A percentile compares a stretch with the other conserved stretches of the same genome.
Evolutionary conservation across 192 early-diverging fungal species (phyloP).

Genomic region (Umbelopsis isabellina): DNA sequence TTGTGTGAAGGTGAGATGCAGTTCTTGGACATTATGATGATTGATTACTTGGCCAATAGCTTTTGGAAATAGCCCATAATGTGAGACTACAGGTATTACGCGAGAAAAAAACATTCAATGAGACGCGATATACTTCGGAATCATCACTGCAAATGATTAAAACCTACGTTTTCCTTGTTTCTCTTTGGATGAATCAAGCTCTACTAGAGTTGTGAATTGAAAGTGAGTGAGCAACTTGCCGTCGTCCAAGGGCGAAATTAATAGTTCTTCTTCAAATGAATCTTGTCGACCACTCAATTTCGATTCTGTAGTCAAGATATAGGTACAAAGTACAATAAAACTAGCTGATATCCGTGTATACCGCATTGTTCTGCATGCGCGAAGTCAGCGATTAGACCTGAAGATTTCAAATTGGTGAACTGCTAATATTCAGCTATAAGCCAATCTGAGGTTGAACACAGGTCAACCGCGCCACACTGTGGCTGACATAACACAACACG

Average conservation of each 20-base stretch:
- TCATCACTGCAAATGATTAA: background rate
- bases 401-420: no score
- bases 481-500: background rate
- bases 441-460: no score
- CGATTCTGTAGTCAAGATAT: background rate
- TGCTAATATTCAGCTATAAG: no score
- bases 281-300: conserved; percentile 5
- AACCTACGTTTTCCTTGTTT: background rate
- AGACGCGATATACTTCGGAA: background rate
- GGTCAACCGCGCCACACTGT: conserved; percentile 10
- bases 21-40: conserved; percentile 72
- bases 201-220: conserved; percentile 63
- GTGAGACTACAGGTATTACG: conserved; percentile 45
- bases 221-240: conserved; percentile 85
- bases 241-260: conserved; percentile 70
- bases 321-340: background rate
- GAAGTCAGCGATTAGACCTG: no score
- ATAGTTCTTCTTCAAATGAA: conserved; percentile 67
- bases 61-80: conserved; percentile 84
- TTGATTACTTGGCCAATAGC: conserved; percentile 83
- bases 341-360: background rate
- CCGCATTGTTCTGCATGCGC: no score
- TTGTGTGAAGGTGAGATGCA: conserved; percentile 89
- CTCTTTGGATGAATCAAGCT: conserved; percentile 2
- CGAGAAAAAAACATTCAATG: background rate